phyloP scores from a whole-genome alignment of 495 filamentous ascomycete genomes.

The Physcia stellaris region DNA sequence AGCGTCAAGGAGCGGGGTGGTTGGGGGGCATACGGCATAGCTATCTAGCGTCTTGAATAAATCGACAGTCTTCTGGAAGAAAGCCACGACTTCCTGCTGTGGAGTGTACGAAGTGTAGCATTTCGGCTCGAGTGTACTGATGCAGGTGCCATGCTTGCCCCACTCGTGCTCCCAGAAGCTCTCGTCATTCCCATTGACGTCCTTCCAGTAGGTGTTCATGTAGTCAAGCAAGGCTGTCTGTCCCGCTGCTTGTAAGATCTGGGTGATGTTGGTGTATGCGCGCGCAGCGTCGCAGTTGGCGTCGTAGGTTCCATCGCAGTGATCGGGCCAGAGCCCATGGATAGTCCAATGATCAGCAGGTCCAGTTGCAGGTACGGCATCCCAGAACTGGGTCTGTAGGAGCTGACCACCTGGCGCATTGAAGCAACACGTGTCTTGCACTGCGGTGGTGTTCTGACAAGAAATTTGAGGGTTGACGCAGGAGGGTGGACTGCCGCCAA shows the following conservation, averaged over 20 bases:
- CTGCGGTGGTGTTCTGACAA: conserved; percentile 41
- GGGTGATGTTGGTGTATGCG: conserved; percentile 55
- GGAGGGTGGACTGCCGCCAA: conserved; percentile 14
- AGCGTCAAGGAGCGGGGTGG: background rate
- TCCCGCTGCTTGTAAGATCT: conserved; percentile 48
- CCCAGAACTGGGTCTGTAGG: conserved; percentile 83
- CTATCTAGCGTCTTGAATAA: conserved; percentile 33
- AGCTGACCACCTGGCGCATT: conserved; percentile 68
- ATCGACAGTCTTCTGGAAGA: conserved; percentile 43
- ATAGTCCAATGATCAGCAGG: conserved; percentile 72
- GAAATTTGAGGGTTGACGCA: conserved; percentile 41
- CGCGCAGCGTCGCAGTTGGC: conserved; percentile 56
- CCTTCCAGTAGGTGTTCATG: conserved; percentile 73
- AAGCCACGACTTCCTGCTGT: conserved; percentile 47
- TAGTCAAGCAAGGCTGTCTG: conserved; percentile 48
- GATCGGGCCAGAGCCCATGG: conserved; percentile 85
- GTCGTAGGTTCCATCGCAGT: conserved; percentile 70
- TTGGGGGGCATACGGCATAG: conserved; percentile 23
- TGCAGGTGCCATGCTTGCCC: conserved; percentile 64
- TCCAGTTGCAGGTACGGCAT: conserved; percentile 53
- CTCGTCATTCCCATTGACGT: conserved; percentile 48
- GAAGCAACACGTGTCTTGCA: conserved; percentile 64
- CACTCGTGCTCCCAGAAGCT: conserved; percentile 77
- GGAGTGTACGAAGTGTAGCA: conserved; percentile 59
- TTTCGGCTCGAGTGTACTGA: conserved; percentile 47